A percentile compares a stretch with the other conserved stretches of the same genome.
These are phyloP conservation scores for Ceratocystis destructans DNA, from an alignment of 2,329 filamentous ascomycete species.

Conservation along the genomic window DNA sequence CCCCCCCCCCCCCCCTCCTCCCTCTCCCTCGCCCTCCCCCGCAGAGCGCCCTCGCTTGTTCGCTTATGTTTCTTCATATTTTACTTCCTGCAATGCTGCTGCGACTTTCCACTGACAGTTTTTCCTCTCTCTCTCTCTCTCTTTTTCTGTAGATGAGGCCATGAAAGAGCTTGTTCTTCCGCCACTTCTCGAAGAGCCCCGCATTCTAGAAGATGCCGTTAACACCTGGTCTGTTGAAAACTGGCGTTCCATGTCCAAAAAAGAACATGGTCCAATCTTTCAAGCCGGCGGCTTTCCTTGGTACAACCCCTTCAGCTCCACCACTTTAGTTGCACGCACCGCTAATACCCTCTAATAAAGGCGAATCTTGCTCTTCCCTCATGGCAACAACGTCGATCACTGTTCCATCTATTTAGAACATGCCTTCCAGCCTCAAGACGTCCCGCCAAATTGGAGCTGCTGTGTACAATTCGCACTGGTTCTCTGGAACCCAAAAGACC, in stretches of 20 bases:
- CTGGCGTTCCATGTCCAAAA: slow-evolving; percentile 64
- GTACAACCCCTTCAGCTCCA: slow-evolving; percentile 33
- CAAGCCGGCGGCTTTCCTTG: slow-evolving; percentile 78
- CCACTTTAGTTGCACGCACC: slow-evolving; percentile 1
- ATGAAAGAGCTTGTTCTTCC: slow-evolving; percentile 72
- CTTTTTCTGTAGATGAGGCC: slow-evolving; percentile 49
- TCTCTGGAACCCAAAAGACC: slow-evolving; percentile 86
- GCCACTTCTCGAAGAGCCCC: slow-evolving; percentile 59
- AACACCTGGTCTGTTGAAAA: slow-evolving; percentile 79
- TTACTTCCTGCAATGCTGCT: too few relatives aligned
- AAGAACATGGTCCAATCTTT: slow-evolving; percentile 79
- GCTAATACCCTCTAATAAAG: slow-evolving; percentile 31
- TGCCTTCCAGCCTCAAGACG: slow-evolving; percentile 59
- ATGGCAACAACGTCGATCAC: slow-evolving; percentile 85
- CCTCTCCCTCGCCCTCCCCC: too few relatives aligned
- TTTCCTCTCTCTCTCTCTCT: slow-evolving; percentile 1
- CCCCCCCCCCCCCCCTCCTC: too few relatives aligned
- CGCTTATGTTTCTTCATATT: too few relatives aligned
- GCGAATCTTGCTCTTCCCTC: slow-evolving; percentile 91
- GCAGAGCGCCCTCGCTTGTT: too few relatives aligned
- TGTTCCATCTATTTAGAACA: slow-evolving; percentile 95
- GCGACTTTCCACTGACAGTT: background rate
- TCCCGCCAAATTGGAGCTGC: slow-evolving; percentile 88
- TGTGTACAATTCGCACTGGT: slow-evolving; percentile 93
- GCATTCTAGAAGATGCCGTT: slow-evolving; percentile 59